Evolutionary conservation across 352 stramenopile genomes (phyloP), one percentile per base, ranked within the genome.

Genomic region (Globisporangium carolinianum): DNA sequence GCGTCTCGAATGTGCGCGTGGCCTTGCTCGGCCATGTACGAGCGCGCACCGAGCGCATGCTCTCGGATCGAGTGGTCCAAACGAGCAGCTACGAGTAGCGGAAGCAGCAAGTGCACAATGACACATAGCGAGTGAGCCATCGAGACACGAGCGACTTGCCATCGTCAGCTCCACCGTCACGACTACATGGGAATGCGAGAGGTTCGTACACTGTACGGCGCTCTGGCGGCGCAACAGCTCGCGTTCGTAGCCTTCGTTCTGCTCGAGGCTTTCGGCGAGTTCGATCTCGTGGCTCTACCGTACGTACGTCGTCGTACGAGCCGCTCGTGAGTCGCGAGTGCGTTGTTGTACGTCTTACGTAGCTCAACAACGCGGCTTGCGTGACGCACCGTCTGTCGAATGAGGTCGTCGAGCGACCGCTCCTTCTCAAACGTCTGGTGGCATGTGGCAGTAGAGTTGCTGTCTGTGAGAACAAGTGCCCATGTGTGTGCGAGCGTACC

Each of bases 351-450:
- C 1, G 24, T 32, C 24, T 32, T 32, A 32, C 24, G 24, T 32
- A 32, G 24, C 24, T 2, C 24, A 32, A 32, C 24, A 32, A 2
- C 24, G 24, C 3, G 24, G 1, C 24, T 32, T 32, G 24, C 24
- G 24, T 32, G 41, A 7, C 67, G 3, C 59, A 94, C 82, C 60
- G 79, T 87, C 65, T 85, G 78, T 4, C 65, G 68, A 49, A 94
- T 86, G 45, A 91, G 62, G 53, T 83, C 71, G 35, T 85, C 75
- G 1, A 92, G 51, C 9, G 67, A 84, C 45, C 87, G 80, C 49
- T 92, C 82, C 36, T 87, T 89, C 46, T 94, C 79, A 67, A 92
- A 94, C 8, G 73, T 87, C 84, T 94, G 10, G 5, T 8, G 24
- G 24, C 24, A 32, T 32, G 24, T 32, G 24, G 24, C 24, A 32